Conservation (phyloP, 768 basidiomycete species). For the Piloderma croceum region DNA sequence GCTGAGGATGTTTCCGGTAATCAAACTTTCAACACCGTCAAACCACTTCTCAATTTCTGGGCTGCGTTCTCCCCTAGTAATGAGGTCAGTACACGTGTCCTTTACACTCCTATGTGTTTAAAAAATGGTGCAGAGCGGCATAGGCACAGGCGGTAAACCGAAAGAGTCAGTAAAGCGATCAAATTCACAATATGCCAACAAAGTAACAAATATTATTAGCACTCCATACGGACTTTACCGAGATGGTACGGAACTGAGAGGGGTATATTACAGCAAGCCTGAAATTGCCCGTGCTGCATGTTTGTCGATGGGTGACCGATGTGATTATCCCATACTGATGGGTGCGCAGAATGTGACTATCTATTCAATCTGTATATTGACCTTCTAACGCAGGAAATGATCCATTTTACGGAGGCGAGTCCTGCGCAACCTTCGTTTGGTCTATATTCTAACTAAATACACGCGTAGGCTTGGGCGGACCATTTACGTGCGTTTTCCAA, state of each 20-base stretch:
- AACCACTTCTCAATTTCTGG: conserved; percentile 76
- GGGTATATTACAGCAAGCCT: conserved; percentile 62
- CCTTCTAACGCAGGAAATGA: conserved; percentile 76
- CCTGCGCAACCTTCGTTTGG: not conserved
- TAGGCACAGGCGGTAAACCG: conserved; percentile 61
- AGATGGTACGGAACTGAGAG: conserved; percentile 72
- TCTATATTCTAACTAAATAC: not conserved
- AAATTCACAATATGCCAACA: not conserved
- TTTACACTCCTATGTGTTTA: not conserved
- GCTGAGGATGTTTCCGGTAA: conserved; percentile 66
- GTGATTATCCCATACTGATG: conserved; percentile 71
- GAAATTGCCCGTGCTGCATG: conserved; percentile 68
- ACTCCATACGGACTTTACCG: conserved; percentile 74
- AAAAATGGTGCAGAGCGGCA: conserved; percentile 48
- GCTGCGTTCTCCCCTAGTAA: conserved; percentile 71
- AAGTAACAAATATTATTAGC: conserved; percentile 28
- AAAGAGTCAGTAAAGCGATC: conserved; percentile 57
- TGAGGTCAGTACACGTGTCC: conserved; percentile 41
- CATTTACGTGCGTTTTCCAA: conserved; percentile 56
- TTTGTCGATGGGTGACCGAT: conserved; percentile 52
- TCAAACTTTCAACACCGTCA: conserved; percentile 72
- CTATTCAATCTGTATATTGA: not conserved
- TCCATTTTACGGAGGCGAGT: conserved; percentile 69
- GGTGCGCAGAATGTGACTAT: conserved; percentile 40
- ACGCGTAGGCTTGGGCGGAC: conserved; percentile 60